These are phyloP conservation scores for Ocimum tenuiflorum DNA, from an alignment of 257 asterid genomes.

Conservation along the genomic window DNA sequence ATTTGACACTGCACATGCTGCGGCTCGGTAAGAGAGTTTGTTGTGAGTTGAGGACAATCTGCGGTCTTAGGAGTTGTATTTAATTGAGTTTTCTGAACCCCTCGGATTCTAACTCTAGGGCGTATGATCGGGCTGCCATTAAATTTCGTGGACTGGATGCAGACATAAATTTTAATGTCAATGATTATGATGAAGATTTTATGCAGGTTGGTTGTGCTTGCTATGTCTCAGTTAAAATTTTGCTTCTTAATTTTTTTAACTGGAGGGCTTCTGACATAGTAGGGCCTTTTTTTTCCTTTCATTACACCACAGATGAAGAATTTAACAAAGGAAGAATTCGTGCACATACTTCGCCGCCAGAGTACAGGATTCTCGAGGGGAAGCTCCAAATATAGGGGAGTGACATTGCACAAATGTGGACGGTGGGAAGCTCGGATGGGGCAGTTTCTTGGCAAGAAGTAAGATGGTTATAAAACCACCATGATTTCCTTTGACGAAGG, in stretches of 20 bases:
- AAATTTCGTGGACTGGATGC: constrained; percentile 93
- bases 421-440: constrained; percentile 99
- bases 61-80: constrained; percentile 1
- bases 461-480: constrained; percentile 21
- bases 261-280: constrained; percentile 2
- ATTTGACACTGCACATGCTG: constrained; percentile 95
- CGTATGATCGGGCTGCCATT: constrained; percentile 93
- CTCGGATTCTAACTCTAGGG: constrained; percentile 43
- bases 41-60: constrained; percentile 1
- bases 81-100: not conserved
- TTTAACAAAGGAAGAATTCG: constrained; percentile 86
- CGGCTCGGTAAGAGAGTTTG: constrained; percentile 65
- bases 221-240: not conserved
- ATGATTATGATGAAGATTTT: constrained; percentile 73
- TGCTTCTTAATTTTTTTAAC: not conserved
- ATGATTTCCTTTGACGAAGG: constrained; percentile 6
- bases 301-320: constrained; percentile 52
- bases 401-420: constrained; percentile 93
- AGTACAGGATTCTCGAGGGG: constrained; percentile 95
- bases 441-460: constrained; percentile 98
- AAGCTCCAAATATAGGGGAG: constrained; percentile 90
- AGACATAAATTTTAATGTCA: constrained; percentile 71
- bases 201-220: constrained; percentile 47
- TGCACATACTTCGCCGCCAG: constrained; percentile 88
- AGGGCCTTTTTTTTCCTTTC: constrained; percentile 1